Percentiles rank a stretch among this genome's conserved stretches.
These are phyloP conservation scores for Triticum aestivum DNA, from an alignment of 176 grass and related monocot genomes.

Conservation along the genomic window IWGSC_CS_RefSeq_v2.1 NC_057796.1:406614781-406615280, in stretches of 20 bases:
- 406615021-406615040: neutral
- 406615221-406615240: neutral
- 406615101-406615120: neutral
- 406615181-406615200: neutral
- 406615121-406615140: slow-evolving; percentile 2
- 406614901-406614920: neutral
- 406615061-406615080: neutral
- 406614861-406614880: too few relatives aligned
- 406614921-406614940: neutral
- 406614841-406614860: too few relatives aligned
- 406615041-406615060: neutral
- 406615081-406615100: neutral
- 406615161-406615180: neutral
- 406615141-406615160: neutral
- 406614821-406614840: too few relatives aligned
- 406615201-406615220: neutral
- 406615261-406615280: neutral
- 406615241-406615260: neutral
- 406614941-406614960: neutral
- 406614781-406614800: too few relatives aligned
- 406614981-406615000: neutral
- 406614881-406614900: neutral
- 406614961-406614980: neutral
- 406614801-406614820: too few relatives aligned
- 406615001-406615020: neutral